A percentile compares a stretch with the other conserved stretches of the same genome.
Evolutionary conservation across 148 eudicot genomes (phyloP).

Genomic region (Rhododendron molle): DNA sequence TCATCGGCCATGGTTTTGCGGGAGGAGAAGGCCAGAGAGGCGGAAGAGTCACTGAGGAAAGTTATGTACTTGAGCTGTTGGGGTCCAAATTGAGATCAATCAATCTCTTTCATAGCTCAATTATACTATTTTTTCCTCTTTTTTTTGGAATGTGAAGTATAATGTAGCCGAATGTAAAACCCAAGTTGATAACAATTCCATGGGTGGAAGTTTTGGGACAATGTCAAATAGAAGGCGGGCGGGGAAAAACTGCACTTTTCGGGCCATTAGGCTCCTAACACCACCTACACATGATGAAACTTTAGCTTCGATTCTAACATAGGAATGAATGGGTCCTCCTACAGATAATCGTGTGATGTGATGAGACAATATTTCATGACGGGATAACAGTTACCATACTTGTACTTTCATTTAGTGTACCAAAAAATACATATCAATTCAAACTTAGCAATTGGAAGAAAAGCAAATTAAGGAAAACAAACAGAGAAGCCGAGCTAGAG

Average conservation of each 20-base stretch:
- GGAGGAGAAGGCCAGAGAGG: neutral
- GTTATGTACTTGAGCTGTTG: slow-evolving; percentile 1
- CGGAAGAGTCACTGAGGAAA: neutral
- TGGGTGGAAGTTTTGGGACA: neutral
- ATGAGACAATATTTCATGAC: too few relatives aligned
- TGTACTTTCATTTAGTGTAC: too few relatives aligned
- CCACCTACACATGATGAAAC: too few relatives aligned
- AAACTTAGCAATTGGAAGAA: neutral
- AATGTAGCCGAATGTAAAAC: neutral
- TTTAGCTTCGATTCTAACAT: neutral
- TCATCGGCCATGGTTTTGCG: neutral
- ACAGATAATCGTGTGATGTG: too few relatives aligned
- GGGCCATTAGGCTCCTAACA: too few relatives aligned
- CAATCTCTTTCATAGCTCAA: neutral
- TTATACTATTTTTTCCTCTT: neutral
- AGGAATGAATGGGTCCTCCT: too few relatives aligned
- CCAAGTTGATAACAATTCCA: too few relatives aligned
- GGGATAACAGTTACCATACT: too few relatives aligned
- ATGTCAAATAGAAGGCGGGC: neutral
- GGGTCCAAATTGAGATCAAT: neutral
- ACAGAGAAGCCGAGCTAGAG: too few relatives aligned
- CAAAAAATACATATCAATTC: too few relatives aligned
- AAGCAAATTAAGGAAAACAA: neutral
- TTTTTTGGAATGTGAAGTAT: neutral
- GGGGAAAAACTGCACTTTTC: neutral